These are phyloP conservation scores for Coniochaeta prunicola DNA, from an alignment of 2,329 filamentous ascomycete genomes.

Conservation along the genomic window DNA sequence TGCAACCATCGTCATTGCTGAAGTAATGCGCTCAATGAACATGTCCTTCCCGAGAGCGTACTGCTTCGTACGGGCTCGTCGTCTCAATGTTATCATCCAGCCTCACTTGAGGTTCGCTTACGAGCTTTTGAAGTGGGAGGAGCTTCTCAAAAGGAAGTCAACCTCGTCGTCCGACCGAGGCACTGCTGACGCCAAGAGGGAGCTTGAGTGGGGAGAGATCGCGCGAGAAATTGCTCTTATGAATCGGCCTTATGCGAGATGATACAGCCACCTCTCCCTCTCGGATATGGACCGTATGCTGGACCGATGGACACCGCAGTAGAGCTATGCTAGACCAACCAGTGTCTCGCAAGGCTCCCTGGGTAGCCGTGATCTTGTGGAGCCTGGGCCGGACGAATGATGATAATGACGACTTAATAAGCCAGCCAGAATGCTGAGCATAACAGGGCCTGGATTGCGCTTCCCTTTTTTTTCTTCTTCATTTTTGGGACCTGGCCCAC, in stretches of 20 bases:
- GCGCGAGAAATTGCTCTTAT: constrained; percentile 86
- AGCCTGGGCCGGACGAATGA: not conserved
- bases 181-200: constrained; percentile 48
- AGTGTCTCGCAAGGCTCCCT: not conserved
- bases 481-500: not conserved
- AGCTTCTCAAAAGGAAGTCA: constrained; percentile 53
- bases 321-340: too few relatives aligned
- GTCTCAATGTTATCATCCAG: constrained; percentile 96
- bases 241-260: constrained; percentile 88
- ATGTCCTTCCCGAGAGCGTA: constrained; percentile 89
- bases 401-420: not conserved
- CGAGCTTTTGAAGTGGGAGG: constrained; percentile 94
- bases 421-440: not conserved
- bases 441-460: not conserved
- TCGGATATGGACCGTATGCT: not conserved
- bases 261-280: not conserved
- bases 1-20: constrained; percentile 97
- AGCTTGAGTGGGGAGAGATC: constrained; percentile 87
- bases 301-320: not conserved
- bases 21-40: constrained; percentile 79
- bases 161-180: constrained; percentile 33
- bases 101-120: constrained; percentile 93
- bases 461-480: not conserved
- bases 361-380: not conserved
- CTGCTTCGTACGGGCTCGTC: constrained; percentile 86